Conservation (phyloP, 2,329 filamentous ascomycete species). For the Cordyceps cicadae region DNA sequence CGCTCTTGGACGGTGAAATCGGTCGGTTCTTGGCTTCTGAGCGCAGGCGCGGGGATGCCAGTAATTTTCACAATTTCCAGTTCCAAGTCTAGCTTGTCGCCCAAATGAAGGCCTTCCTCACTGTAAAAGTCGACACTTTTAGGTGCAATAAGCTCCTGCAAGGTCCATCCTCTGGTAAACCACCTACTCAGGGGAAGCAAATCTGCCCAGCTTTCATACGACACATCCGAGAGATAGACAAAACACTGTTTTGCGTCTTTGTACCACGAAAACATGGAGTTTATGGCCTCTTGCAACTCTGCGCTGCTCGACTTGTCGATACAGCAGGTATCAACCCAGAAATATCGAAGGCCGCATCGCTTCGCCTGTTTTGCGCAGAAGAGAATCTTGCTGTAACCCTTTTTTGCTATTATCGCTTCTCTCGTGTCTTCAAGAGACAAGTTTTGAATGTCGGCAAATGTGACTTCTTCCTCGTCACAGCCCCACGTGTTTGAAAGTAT, state of each 20-base stretch:
- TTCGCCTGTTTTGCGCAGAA: not conserved
- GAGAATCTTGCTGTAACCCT: not conserved
- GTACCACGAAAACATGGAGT: not conserved
- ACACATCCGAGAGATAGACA: not conserved
- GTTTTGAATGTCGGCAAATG: not conserved
- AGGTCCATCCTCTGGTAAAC: not conserved
- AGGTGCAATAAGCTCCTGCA: not conserved
- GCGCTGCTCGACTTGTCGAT: not conserved
- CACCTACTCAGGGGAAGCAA: not conserved
- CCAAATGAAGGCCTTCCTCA: not conserved
- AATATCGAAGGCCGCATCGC: not conserved
- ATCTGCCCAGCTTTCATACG: not conserved
- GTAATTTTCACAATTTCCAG: not conserved
- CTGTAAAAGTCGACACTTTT: not conserved
- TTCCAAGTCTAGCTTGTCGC: not conserved
- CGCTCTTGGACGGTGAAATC: not conserved
- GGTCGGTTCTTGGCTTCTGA: not conserved
- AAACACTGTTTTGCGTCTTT: not conserved
- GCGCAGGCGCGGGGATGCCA: not conserved
- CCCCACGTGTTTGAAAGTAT: not conserved
- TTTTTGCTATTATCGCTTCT: not conserved
- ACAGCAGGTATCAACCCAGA: not conserved
- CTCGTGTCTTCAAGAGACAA: not conserved
- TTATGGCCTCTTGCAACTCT: not conserved
- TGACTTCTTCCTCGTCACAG: not conserved